A percentile compares a stretch with the other conserved stretches of the same genome.
phyloP scores from a whole-genome alignment of 805 yeast genomes.

The Isabelozyma heimii region DNA sequence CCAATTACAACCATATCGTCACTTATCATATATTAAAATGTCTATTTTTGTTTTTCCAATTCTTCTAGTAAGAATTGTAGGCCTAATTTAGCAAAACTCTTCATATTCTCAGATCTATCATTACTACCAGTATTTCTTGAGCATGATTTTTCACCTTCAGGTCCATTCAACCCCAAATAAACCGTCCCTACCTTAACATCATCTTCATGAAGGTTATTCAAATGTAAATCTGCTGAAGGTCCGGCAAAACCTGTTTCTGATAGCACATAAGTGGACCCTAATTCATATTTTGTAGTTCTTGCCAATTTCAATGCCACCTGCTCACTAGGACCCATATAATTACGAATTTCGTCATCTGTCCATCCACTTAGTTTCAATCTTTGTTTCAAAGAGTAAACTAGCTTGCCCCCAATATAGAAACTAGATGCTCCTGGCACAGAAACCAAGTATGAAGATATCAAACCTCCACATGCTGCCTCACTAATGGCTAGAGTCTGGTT shows the following conservation, averaged over 20 bases:
- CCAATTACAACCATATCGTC: neutral
- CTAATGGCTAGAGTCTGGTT: conserved; percentile 73
- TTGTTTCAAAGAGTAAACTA: conserved; percentile 75
- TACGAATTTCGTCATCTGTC: conserved; percentile 64
- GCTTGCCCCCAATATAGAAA: conserved; percentile 81
- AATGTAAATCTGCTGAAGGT: conserved; percentile 50
- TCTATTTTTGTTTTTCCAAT: conserved; percentile 22
- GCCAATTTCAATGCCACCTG: conserved; percentile 74
- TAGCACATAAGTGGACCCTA: conserved; percentile 78
- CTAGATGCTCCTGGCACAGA: conserved; percentile 83
- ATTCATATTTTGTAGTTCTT: conserved; percentile 71
- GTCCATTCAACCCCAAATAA: conserved; percentile 69
- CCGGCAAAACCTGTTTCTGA: conserved; percentile 92
- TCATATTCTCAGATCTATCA: conserved; percentile 71
- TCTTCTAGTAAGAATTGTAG: conserved; percentile 56
- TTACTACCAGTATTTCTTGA: conserved; percentile 42
- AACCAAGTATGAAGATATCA: conserved; percentile 74
- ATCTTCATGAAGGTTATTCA: conserved; percentile 12
- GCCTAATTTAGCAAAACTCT: conserved; percentile 66
- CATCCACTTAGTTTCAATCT: conserved; percentile 76
- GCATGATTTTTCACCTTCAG: conserved; percentile 51
- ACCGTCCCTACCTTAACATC: conserved; percentile 59
- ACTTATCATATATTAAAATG: neutral
- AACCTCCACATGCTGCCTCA: conserved; percentile 90
- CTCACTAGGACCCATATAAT: conserved; percentile 81